These are phyloP conservation scores for Ogataea ganodermae DNA, from an alignment of 805 yeast genomes.

Conservation along the genomic window DNA sequence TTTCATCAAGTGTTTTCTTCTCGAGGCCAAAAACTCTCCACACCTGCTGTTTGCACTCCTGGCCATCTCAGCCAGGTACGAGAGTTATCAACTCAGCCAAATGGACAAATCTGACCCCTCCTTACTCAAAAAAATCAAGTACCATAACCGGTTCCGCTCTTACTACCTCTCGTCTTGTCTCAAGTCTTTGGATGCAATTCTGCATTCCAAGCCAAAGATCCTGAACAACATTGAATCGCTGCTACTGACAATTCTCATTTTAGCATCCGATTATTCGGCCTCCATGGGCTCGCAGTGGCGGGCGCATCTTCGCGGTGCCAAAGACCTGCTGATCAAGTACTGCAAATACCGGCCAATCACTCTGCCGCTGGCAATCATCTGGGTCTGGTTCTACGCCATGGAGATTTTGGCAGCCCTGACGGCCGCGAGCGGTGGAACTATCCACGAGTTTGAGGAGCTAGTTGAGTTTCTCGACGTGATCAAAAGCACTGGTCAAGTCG, in stretches of 20 bases:
- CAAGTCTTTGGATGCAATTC: constrained; percentile 55
- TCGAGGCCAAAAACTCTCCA: constrained; percentile 48
- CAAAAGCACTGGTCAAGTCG: constrained; percentile 27
- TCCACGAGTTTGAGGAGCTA: constrained; percentile 52
- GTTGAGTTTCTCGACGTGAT: constrained; percentile 37
- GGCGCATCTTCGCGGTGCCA: constrained; percentile 68
- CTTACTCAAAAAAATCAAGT: constrained; percentile 22
- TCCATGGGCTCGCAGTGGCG: constrained; percentile 64
- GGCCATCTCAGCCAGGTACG: constrained; percentile 69
- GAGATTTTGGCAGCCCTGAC: constrained; percentile 63
- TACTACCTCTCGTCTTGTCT: constrained; percentile 67
- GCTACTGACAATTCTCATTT: constrained; percentile 63
- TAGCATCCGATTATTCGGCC: constrained; percentile 66
- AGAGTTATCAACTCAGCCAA: constrained; percentile 34
- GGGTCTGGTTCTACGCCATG: constrained; percentile 62
- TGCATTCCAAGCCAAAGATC: constrained; percentile 42
- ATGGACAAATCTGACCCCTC: constrained; percentile 17
- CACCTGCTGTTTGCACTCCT: constrained; percentile 68
- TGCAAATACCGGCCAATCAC: constrained; percentile 36
- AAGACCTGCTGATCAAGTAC: constrained; percentile 58
- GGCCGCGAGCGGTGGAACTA: constrained; percentile 60
- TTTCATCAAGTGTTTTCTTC: constrained; percentile 34
- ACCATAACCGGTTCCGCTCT: constrained; percentile 61
- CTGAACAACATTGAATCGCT: constrained; percentile 66
- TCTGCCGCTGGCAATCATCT: constrained; percentile 39